A percentile compares a stretch with the other conserved stretches of the same genome.
phyloP scores from a whole-genome alignment of 164 flowering plant genomes.

The Aristolochia fimbriata region DNA sequence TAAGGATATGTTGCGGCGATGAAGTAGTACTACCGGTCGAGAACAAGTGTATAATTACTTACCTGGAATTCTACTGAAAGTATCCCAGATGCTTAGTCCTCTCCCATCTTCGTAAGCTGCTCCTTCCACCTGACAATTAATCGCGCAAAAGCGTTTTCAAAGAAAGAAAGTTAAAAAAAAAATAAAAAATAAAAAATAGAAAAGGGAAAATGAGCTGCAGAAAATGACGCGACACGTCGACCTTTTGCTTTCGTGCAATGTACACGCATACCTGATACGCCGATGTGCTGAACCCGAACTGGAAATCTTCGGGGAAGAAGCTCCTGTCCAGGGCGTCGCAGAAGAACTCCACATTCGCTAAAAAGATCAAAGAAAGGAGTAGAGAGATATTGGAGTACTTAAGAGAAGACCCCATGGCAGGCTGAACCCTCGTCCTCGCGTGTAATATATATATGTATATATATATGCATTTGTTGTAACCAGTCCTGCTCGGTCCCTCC shows the following conservation, averaged over 20 bases:
- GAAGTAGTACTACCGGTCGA: neutral
- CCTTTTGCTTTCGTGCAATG: too few species aligned
- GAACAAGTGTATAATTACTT: neutral
- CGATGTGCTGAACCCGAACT: constrained; percentile 22
- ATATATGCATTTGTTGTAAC: too few species aligned
- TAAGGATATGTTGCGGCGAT: neutral
- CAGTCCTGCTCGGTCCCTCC: too few species aligned
- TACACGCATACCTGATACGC: constrained; percentile 14
- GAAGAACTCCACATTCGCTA: too few species aligned
- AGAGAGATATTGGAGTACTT: too few species aligned
- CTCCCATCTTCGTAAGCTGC: constrained; percentile 25
- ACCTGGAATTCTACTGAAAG: constrained; percentile 21
- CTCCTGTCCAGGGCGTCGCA: constrained; percentile 4
- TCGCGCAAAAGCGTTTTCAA: neutral
- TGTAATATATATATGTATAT: too few species aligned
- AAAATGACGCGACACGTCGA: neutral
- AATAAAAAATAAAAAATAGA: too few species aligned
- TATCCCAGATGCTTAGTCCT: constrained; percentile 24
- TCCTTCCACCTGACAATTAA: constrained; percentile 18
- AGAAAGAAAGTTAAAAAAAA: neutral
- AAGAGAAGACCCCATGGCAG: too few species aligned
- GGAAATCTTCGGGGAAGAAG: constrained; percentile 13
- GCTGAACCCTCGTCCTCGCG: too few species aligned
- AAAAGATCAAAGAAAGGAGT: too few species aligned
- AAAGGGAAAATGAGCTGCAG: neutral